Percentiles rank a stretch among this genome's conserved stretches.
phyloP scores from a whole-genome alignment of 2,329 filamentous ascomycete genomes.

The Eurotiales sp. region DNA sequence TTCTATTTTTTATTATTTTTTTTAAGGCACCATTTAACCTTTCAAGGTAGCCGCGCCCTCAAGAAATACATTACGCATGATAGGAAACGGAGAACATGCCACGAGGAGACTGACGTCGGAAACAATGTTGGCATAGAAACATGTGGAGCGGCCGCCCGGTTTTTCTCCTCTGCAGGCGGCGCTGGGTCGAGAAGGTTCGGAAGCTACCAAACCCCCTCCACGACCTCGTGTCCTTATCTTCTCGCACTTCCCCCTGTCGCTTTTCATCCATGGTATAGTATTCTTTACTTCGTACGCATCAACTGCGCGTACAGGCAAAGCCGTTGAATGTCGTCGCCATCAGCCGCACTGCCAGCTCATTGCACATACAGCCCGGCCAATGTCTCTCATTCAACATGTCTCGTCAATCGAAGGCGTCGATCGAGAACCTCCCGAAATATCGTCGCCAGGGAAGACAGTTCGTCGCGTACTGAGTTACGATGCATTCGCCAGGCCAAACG shows the following conservation, averaged over 20 bases:
- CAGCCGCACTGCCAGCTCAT: no score
- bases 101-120: no score
- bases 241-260: no score
- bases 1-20: no score
- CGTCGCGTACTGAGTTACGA: slow-evolving; percentile 47
- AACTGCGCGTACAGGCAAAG: neutral
- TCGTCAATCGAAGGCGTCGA: slow-evolving; percentile 49
- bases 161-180: neutral
- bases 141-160: slow-evolving; percentile 8
- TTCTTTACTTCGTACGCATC: neutral
- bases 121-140: neutral
- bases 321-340: neutral
- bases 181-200: slow-evolving; percentile 6
- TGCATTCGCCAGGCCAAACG: slow-evolving; percentile 40
- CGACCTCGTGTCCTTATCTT: no score
- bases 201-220: neutral
- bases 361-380: slow-evolving; percentile 19
- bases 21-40: no score
- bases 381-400: slow-evolving; percentile 53
- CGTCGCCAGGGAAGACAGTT: slow-evolving; percentile 25
- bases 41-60: no score
- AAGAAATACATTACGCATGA: no score
- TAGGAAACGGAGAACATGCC: no score
- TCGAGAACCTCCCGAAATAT: slow-evolving; percentile 31
- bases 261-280: neutral